Conservation (phyloP, 495 filamentous ascomycete genomes). For the Melanomma pulvis-pyrius region DNA sequence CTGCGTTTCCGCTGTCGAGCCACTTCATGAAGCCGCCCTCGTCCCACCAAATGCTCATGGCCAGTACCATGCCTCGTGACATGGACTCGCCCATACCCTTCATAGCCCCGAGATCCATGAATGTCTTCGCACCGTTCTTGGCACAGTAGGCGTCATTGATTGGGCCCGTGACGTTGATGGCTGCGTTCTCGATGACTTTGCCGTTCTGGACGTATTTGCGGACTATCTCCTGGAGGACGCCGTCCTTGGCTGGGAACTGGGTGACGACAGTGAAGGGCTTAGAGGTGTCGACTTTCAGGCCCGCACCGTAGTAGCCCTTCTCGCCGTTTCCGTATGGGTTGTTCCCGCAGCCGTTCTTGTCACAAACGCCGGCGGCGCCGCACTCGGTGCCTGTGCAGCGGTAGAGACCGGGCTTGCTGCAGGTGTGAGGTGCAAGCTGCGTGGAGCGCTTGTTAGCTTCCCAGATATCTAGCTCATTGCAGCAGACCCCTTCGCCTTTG, state of each 20-base stretch:
- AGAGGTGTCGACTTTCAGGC: constrained; percentile 62
- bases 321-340: constrained; percentile 72
- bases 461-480: constrained; percentile 75
- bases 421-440: constrained; percentile 66
- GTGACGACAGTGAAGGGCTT: constrained; percentile 69
- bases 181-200: constrained; percentile 54
- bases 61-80: constrained; percentile 65
- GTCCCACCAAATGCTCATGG: constrained; percentile 67
- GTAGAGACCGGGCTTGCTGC: constrained; percentile 57
- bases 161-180: constrained; percentile 29
- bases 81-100: constrained; percentile 47
- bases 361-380: constrained; percentile 62
- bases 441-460: constrained; percentile 67
- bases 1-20: constrained; percentile 59
- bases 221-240: constrained; percentile 63
- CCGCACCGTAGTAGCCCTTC: constrained; percentile 63
- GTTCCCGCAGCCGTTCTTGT: constrained; percentile 79
- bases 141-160: constrained; percentile 37
- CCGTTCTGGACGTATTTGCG: constrained; percentile 75
- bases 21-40: constrained; percentile 62
- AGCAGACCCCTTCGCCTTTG: constrained; percentile 71
- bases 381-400: constrained; percentile 62
- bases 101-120: constrained; percentile 36
- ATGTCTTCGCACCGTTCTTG: constrained; percentile 20
- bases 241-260: constrained; percentile 66